Base-by-base conservation (phyloP, 371 early-diverging fungal species). In the Rhizopus arrhizus region DNA sequence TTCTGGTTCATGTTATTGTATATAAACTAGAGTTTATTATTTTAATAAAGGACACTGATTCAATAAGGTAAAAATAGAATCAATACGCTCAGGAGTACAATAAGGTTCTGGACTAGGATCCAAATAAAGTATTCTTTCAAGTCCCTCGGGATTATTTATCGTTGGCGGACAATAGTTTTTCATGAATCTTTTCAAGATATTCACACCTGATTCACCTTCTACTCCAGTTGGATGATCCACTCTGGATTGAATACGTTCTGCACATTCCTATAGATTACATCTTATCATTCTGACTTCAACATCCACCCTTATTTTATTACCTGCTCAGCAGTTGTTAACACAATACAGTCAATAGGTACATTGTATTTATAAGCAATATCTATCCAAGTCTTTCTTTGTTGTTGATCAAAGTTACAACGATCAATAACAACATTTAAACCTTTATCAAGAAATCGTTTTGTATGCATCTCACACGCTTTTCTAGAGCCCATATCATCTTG, bases 361-460 rank as follows among this genome's bases (percentile, higher is more conserved):
- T 77, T 71, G 16, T 80, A 73, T 12, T 85, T 72, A 32, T 74
- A 60, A 22, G 90, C 91, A 47, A 90, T 66, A 16, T 78, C 78
- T 31, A 89, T 68, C 90, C 90, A 91, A 36, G 83, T 82, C 64
- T 80, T 84, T 61, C 91, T 81, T 69, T 91, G 90, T 50, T 75
- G 68, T 38, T 75, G 75, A 62, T 91, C 87, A 82, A 90, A 91
- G 73, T 91, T 91, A 72, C 88, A 86, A 22, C 90, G 85, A 68
- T 91, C 91, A 13, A 91, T 72, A 59, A 91, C 76, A 10, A 90
- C 89, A 58, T 82, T 88, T 52, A 78, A 77, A 22, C 77, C 66
- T 57, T 85, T 53, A 64, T 77, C 53, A 36, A 82, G 35, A 68
- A 64, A 69, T 48, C 73, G 51, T 60, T 61, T 50, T 3, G 68